These are phyloP conservation scores for Anastatica hierochuntica DNA, from an alignment of 345 rosid genomes.

Conservation along the genomic window DNA sequence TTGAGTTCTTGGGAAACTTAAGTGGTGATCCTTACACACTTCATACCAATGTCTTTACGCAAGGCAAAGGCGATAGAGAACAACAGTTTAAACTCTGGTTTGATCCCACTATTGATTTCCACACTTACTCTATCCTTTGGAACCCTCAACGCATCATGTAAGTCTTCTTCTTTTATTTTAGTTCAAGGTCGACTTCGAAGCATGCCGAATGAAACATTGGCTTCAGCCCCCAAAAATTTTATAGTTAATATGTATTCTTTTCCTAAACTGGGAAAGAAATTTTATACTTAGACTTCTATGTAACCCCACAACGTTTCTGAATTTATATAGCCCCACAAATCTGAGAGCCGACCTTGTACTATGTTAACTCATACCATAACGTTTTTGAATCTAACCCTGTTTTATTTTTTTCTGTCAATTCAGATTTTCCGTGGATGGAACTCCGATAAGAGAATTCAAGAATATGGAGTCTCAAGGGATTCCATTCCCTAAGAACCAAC, in stretches of 20 bases:
- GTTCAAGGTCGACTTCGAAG: too few species aligned
- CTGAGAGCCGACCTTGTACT: too few species aligned
- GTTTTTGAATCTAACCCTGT: background rate
- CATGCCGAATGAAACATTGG: too few species aligned
- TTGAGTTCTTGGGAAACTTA: constrained; percentile 54
- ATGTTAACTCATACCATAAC: background rate
- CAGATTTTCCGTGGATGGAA: constrained; percentile 44
- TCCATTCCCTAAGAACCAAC: constrained; percentile 13
- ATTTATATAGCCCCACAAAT: too few species aligned
- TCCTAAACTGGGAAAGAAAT: too few species aligned
- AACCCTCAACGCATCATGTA: constrained; percentile 49
- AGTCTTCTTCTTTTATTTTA: too few species aligned
- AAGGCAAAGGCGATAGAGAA: constrained; percentile 56
- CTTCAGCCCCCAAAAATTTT: too few species aligned
- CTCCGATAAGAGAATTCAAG: constrained; percentile 39
- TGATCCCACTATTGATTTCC: constrained; percentile 57
- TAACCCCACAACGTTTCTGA: too few species aligned
- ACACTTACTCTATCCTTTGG: constrained; percentile 59
- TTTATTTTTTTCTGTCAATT: background rate
- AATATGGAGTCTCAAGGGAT: constrained; percentile 33
- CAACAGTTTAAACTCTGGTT: constrained; percentile 65
- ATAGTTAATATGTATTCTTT: too few species aligned
- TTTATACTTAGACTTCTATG: too few species aligned
- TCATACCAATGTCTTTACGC: constrained; percentile 48
- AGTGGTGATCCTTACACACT: constrained; percentile 57